These are phyloP conservation scores for Myxozyma melibiosi DNA, from an alignment of 805 yeast species.

Conservation along the genomic window DNA sequence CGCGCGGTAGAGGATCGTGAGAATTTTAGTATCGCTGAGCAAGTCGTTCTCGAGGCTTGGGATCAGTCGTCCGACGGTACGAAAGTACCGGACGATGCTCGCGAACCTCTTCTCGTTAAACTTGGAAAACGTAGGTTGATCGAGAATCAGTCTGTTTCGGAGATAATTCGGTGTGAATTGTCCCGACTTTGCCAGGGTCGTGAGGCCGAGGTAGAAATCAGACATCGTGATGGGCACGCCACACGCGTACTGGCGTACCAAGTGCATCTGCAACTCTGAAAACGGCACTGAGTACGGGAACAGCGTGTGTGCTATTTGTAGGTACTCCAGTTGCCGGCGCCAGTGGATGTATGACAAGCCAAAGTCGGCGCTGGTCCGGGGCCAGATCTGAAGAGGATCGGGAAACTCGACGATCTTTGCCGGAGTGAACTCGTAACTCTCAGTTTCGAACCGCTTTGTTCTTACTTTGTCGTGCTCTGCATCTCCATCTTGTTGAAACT, in stretches of 20 bases:
- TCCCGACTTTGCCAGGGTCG: slow-evolving; percentile 39
- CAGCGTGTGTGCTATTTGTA: slow-evolving; percentile 36
- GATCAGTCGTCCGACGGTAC: slow-evolving; percentile 7
- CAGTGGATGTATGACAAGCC: slow-evolving; percentile 37
- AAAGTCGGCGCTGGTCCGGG: background rate
- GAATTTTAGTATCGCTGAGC: slow-evolving; percentile 2
- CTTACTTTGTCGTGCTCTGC: background rate
- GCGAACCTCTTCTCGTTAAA: slow-evolving; percentile 19
- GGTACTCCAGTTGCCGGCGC: slow-evolving; percentile 39
- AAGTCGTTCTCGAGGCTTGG: background rate
- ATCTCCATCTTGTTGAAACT: background rate
- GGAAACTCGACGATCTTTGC: background rate
- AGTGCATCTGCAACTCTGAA: slow-evolving; percentile 34
- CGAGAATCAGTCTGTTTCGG: too few relatives aligned
- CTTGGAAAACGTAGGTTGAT: slow-evolving; percentile 35
- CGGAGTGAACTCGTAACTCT: background rate
- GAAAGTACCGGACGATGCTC: slow-evolving; percentile 8
- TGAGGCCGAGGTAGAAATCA: slow-evolving; percentile 39
- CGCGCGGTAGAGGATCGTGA: slow-evolving; percentile 23
- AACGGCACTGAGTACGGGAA: slow-evolving; percentile 35
- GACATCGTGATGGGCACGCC: slow-evolving; percentile 38
- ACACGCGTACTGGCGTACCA: slow-evolving; percentile 39
- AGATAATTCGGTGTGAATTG: too few relatives aligned
- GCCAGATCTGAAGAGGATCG: background rate
- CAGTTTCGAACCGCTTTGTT: background rate